Percentiles rank a stretch among this genome's conserved stretches.
Conservation (phyloP, 345 rosid species). For the Corchorus olitorius region DNA sequence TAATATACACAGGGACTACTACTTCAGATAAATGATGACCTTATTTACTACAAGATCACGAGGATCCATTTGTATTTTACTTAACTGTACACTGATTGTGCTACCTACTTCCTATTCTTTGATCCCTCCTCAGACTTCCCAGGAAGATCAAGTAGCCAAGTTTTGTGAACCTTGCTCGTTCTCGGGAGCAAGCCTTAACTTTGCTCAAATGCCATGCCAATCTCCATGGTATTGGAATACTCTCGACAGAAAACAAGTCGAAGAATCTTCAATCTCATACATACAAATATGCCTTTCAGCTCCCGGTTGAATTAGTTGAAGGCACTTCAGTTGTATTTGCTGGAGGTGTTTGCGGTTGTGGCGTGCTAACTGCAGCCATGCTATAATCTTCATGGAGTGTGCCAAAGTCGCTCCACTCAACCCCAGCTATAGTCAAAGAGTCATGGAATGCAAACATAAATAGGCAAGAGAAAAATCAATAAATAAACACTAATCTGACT, state of each 20-base stretch:
- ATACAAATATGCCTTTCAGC: slow-evolving; percentile 24
- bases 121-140: slow-evolving; percentile 13
- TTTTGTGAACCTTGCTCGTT: slow-evolving; percentile 1
- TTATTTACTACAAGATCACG: slow-evolving; percentile 27
- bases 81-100: slow-evolving; percentile 36
- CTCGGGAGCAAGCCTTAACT: no score
- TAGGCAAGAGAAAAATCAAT: not conserved
- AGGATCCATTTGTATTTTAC: slow-evolving; percentile 4
- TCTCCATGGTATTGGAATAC: not conserved
- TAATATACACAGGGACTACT: slow-evolving; percentile 39
- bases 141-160: slow-evolving; percentile 21
- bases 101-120: slow-evolving; percentile 17
- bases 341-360: slow-evolving; percentile 64
- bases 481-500: not conserved
- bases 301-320: slow-evolving; percentile 34
- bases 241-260: not conserved
- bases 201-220: not conserved
- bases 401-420: slow-evolving; percentile 59
- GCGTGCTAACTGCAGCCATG: slow-evolving; percentile 40
- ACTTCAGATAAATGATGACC: slow-evolving; percentile 12
- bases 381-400: slow-evolving; percentile 42
- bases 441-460: slow-evolving; percentile 31
- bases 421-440: slow-evolving; percentile 42
- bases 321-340: slow-evolving; percentile 42
- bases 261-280: not conserved